Evolutionary conservation across 2,329 filamentous ascomycete genomes (phyloP).

Genomic region (Fusarium nelsonii): DNA sequence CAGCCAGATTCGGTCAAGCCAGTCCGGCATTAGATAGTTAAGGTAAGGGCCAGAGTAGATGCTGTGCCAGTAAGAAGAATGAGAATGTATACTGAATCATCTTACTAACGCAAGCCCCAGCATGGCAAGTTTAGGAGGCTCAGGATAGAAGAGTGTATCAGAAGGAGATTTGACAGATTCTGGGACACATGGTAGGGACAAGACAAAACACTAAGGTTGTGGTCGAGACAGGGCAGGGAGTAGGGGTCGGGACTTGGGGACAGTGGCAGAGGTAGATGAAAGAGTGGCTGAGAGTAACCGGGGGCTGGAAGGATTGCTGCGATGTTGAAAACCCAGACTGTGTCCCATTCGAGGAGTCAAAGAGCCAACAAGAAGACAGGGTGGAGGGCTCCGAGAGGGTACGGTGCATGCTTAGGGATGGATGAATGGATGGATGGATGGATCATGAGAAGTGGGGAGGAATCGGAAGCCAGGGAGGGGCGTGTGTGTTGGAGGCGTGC

Average conservation of each 20-base stretch:
- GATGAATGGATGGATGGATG: slow-evolving; percentile 40
- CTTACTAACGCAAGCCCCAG: slow-evolving; percentile 52
- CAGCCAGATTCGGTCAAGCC: slow-evolving; percentile 29
- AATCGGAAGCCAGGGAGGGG: slow-evolving; percentile 43
- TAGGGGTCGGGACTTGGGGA: slow-evolving; percentile 18
- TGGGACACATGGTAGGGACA: slow-evolving; percentile 23
- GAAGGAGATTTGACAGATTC: slow-evolving; percentile 54
- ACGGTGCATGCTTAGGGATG: slow-evolving; percentile 26
- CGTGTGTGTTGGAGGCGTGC: slow-evolving; percentile 24
- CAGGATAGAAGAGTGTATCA: slow-evolving; percentile 56
- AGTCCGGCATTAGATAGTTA: slow-evolving; percentile 36
- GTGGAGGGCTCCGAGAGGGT: slow-evolving; percentile 39
- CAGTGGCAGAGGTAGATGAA: slow-evolving; percentile 28
- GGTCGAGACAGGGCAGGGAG: slow-evolving; percentile 23
- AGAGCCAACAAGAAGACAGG: slow-evolving; percentile 45
- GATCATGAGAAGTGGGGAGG: slow-evolving; percentile 45
- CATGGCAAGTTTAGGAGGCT: slow-evolving; percentile 31
- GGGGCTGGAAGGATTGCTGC: slow-evolving; percentile 19
- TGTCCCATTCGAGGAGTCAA: slow-evolving; percentile 27
- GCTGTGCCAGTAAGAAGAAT: slow-evolving; percentile 56
- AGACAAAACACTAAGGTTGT: slow-evolving; percentile 20
- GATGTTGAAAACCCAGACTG: slow-evolving; percentile 25
- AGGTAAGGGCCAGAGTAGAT: slow-evolving; percentile 40
- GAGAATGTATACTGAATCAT: slow-evolving; percentile 55
- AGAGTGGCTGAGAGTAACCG: slow-evolving; percentile 39